Percentiles rank a stretch among this genome's conserved stretches.
These are phyloP conservation scores for Microstegium vimineum DNA, from an alignment of 176 grass and related monocot genomes.

Conservation along the genomic window DNA sequence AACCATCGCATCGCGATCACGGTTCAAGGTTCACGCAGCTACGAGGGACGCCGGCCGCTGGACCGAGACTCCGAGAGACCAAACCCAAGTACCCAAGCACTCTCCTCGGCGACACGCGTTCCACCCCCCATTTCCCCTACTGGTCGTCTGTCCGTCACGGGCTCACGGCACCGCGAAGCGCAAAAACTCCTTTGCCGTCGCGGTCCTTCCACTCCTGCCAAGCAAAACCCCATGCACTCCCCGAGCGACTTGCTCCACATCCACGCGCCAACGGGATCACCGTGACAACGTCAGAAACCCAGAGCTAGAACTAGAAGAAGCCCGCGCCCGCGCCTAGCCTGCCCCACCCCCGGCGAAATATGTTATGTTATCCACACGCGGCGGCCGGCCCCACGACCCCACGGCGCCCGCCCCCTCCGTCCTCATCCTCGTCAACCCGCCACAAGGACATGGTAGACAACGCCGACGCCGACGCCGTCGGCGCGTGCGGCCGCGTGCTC, in stretches of 20 bases:
- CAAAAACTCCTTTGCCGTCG: not conserved
- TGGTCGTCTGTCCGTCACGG: too few species aligned
- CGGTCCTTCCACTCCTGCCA: not conserved
- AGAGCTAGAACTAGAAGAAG: not conserved
- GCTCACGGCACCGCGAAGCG: too few species aligned
- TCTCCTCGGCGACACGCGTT: too few species aligned
- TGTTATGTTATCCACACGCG: slow-evolving; percentile 30
- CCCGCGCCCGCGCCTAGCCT: not conserved
- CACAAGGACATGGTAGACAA: not conserved
- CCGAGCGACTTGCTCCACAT: slow-evolving; percentile 18
- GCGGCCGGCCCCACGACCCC: slow-evolving; percentile 19
- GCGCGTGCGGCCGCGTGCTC: slow-evolving; percentile 27
- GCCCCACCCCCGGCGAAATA: not conserved
- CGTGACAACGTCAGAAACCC: not conserved
- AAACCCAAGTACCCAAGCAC: too few species aligned
- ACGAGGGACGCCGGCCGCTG: too few species aligned
- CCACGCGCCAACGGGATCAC: slow-evolving; percentile 12
- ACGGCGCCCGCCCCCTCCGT: not conserved
- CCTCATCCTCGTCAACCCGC: not conserved
- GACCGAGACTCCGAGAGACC: too few species aligned
- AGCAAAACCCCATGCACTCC: not conserved
- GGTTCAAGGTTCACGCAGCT: too few species aligned
- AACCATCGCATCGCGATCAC: too few species aligned
- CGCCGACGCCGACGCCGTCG: not conserved
- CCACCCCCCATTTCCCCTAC: too few species aligned